Conservation (phyloP, 2,329 filamentous ascomycete genomes). For the Ophiostoma angusticollis region DNA sequence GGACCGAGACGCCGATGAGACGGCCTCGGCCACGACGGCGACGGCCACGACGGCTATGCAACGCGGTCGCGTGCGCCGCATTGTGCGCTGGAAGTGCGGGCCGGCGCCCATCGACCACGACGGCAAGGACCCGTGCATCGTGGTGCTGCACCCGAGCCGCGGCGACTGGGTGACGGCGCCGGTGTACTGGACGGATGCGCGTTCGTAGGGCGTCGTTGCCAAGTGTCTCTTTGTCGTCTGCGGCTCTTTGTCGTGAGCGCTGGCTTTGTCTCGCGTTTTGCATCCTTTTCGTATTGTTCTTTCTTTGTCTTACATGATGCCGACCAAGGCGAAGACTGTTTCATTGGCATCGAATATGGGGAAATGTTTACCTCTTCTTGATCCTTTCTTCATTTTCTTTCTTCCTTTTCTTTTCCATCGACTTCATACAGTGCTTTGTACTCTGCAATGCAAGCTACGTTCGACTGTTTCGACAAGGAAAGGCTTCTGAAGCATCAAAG, state of each 20-base stretch:
- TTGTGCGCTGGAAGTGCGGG: constrained; percentile 11
- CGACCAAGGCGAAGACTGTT: not conserved
- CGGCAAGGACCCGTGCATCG: constrained; percentile 12
- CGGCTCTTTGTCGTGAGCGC: no score
- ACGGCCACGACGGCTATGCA: not conserved
- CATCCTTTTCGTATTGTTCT: no score
- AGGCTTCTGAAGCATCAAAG: no score
- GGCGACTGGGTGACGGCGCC: constrained; percentile 15
- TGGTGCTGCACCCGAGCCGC: constrained; percentile 14
- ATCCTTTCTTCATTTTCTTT: not conserved
- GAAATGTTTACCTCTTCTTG: not conserved
- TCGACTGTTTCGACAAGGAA: no score
- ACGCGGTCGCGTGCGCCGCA: constrained; percentile 10
- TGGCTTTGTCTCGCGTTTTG: no score
- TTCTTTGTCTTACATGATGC: no score
- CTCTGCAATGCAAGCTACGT: no score
- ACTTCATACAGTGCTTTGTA: no score
- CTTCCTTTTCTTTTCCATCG: not conserved
- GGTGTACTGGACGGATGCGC: constrained; percentile 13
- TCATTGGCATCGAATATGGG: no score
- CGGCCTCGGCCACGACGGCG: constrained; percentile 2
- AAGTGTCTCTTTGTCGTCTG: not conserved
- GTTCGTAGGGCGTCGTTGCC: no score
- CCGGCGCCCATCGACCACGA: constrained; percentile 11
- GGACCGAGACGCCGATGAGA: constrained; percentile 6